A percentile compares a stretch with the other conserved stretches of the same genome.
Evolutionary conservation across 2,329 filamentous ascomycete genomes (phyloP).

Genomic region (Neodidymelliopsis sp.): DNA sequence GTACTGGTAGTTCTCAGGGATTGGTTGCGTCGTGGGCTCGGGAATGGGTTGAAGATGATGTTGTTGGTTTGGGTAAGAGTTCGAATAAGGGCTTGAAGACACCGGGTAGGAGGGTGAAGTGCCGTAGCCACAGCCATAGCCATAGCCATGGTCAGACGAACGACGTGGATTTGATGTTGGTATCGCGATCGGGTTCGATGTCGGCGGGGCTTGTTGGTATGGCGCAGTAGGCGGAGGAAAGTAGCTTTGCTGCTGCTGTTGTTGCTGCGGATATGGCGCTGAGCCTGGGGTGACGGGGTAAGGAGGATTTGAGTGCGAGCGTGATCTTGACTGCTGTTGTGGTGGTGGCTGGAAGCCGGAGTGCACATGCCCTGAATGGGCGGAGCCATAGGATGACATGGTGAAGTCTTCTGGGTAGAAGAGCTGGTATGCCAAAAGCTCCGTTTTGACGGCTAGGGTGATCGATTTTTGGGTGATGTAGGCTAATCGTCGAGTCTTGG

Average conservation of each 20-base stretch:
- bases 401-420: slow-evolving; percentile 16
- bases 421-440: slow-evolving; percentile 7
- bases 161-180: slow-evolving; percentile 3
- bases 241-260: slow-evolving; percentile 13
- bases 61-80: slow-evolving; percentile 7
- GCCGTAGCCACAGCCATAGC: background rate
- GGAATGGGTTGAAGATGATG: slow-evolving; percentile 15
- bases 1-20: slow-evolving; percentile 3
- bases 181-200: slow-evolving; percentile 10
- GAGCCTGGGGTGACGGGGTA: slow-evolving; percentile 24
- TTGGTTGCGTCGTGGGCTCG: slow-evolving; percentile 19
- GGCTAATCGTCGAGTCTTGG: slow-evolving; percentile 6
- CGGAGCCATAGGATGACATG: slow-evolving; percentile 35
- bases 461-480: slow-evolving; percentile 2
- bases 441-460: slow-evolving; percentile 7
- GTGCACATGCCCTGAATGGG: slow-evolving; percentile 23
- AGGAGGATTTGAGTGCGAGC: slow-evolving; percentile 21
- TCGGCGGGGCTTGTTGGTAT: slow-evolving; percentile 4
- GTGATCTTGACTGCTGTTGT: slow-evolving; percentile 14
- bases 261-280: slow-evolving; percentile 14
- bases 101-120: slow-evolving; percentile 5
- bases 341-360: slow-evolving; percentile 20
- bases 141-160: slow-evolving; percentile 1
- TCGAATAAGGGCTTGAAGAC: background rate
- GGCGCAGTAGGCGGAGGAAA: slow-evolving; percentile 12